Base-by-base conservation (phyloP, 345 rosid species). In the Eucalyptus brandiana region DNA sequence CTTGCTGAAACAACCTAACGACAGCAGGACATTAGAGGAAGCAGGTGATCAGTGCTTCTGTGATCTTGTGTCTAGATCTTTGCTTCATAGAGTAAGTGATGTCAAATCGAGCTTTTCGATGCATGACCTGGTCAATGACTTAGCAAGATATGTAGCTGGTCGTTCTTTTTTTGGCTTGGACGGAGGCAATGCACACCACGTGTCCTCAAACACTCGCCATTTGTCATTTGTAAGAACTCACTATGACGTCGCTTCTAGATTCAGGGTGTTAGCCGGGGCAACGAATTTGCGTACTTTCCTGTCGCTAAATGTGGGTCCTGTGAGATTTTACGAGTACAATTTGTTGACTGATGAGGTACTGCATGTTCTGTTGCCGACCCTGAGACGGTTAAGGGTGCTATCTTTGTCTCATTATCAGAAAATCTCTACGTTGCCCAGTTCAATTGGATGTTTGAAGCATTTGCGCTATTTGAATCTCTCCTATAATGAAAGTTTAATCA, bases 91-190 rank as follows among this genome's bases (percentile, higher is more conserved):
- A 54, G 90, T 86, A n/a, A 90, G 51, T 19, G 83, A 51, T 88
- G 91, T 37, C 21, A 0, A 17, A 51, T 51, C 8, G 21, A 13
- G 53, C 3, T 91, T 88, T 87, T 67, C 86, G 44, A 93, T 93
- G 92, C 94, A 93, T 56, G 91, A 91, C 44, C 90, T 90, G 37
- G 87, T 91, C 50, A 53, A 89, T 88, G 91, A 92, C 62, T 69
- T 92, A n/a, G 91, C 91, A 51, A n/a, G 86, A 86, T 69, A 10
- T 44, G 87, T 89, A 87, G 89, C 80, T 32, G 65, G 87, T 42
- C 53, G 83, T 1, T 62, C 56, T 16, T 85, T 50, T 69, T 81
- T 60, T 23, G 32, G 72, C 45, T 76, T 86, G 48, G 91, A 88
- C 19, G 88, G 53, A 23, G 83, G 47, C 37, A 86, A 40, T 49